These are phyloP conservation scores for Diaporthe citri DNA, from an alignment of 2,329 filamentous ascomycete genomes.

Conservation along the genomic window DNA sequence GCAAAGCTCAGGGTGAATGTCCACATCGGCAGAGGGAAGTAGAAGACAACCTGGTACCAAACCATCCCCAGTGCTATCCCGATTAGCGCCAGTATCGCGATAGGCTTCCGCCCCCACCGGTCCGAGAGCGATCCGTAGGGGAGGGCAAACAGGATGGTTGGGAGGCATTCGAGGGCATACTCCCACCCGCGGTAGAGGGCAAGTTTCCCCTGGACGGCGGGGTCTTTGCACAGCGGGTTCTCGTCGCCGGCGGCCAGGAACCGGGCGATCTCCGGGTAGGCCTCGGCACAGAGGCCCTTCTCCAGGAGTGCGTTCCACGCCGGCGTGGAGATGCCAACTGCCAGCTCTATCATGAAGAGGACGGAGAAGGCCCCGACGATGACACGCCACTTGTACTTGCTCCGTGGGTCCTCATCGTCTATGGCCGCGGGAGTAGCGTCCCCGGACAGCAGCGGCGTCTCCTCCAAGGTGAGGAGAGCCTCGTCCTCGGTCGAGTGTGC, in stretches of 20 bases:
- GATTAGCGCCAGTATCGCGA: slow-evolving; percentile 52
- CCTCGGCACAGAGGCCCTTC: slow-evolving; percentile 63
- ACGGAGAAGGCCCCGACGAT: slow-evolving; percentile 48
- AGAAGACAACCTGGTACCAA: slow-evolving; percentile 47
- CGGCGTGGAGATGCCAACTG: slow-evolving; percentile 49
- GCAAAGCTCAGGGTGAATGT: slow-evolving; percentile 57
- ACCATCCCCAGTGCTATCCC: slow-evolving; percentile 42
- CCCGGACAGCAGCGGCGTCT: slow-evolving; percentile 21
- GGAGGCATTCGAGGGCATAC: slow-evolving; percentile 59
- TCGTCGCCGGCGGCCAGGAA: slow-evolving; percentile 50
- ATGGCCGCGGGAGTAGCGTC: not conserved
- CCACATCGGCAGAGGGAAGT: slow-evolving; percentile 48
- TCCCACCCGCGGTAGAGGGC: slow-evolving; percentile 64
- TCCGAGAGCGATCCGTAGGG: slow-evolving; percentile 62
- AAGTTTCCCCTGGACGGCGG: slow-evolving; percentile 63
- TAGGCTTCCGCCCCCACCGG: slow-evolving; percentile 62
- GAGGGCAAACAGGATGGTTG: slow-evolving; percentile 58
- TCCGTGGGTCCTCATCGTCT: slow-evolving; percentile 37
- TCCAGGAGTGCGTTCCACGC: slow-evolving; percentile 65
- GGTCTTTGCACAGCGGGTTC: slow-evolving; percentile 60
- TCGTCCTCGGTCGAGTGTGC: slow-evolving; percentile 18
- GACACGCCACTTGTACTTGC: slow-evolving; percentile 44
- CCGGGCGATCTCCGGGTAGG: slow-evolving; percentile 57
- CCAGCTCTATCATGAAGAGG: slow-evolving; percentile 59
- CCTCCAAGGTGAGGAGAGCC: not conserved